Evolutionary conservation across 2,329 filamentous ascomycete species (phyloP).

Genomic region (Leptographium radiaticola): DNA sequence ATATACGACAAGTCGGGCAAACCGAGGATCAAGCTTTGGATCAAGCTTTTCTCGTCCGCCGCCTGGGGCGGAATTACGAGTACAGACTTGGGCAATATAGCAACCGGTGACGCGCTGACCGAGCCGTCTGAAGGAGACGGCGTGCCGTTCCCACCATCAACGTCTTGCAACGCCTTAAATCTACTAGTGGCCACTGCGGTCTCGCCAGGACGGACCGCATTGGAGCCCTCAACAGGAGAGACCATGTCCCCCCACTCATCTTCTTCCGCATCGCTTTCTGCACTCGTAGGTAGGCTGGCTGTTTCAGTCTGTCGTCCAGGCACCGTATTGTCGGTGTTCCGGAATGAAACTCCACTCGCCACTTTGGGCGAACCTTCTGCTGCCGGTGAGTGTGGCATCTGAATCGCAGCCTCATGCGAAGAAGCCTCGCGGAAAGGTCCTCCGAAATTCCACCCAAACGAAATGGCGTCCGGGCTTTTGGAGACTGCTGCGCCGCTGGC

Average conservation of each 20-base stretch:
- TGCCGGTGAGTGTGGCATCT: too few species aligned
- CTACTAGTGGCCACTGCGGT: too few species aligned
- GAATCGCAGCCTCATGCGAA: background rate
- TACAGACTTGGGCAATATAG: background rate
- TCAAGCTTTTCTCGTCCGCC: background rate
- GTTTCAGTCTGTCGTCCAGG: background rate
- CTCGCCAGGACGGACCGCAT: background rate
- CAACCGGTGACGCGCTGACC: background rate
- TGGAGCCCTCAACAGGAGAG: conserved; percentile 16
- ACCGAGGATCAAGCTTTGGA: conserved; percentile 12
- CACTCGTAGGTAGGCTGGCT: too few species aligned
- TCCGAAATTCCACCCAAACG: background rate
- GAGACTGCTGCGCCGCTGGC: background rate
- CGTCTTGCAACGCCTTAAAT: background rate
- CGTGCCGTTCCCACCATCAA: background rate
- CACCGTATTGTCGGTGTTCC: background rate
- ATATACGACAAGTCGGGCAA: conserved; percentile 24
- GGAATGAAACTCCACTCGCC: background rate
- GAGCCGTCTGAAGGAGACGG: background rate
- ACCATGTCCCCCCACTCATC: conserved; percentile 53
- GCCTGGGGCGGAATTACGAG: background rate
- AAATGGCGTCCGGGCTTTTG: background rate
- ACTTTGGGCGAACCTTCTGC: background rate
- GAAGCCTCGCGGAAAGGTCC: background rate
- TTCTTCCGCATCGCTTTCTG: conserved; percentile 22